Evolutionary conservation across 1,284 basidiomycete genomes (phyloP).

Genomic region (Microbotryomycetes sp.): DNA sequence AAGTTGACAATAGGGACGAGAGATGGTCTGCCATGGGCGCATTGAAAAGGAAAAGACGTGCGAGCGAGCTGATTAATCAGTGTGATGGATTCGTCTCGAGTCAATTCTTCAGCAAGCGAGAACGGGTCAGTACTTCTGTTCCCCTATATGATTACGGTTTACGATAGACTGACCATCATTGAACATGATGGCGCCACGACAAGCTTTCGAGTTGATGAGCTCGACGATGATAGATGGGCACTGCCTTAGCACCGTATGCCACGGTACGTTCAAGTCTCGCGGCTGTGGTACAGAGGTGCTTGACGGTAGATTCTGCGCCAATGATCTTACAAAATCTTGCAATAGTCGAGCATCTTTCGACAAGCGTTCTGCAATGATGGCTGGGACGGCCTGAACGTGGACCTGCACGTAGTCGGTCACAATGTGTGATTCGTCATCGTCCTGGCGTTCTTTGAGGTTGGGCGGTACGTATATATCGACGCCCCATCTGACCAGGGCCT

Average conservation of each 20-base stretch:
- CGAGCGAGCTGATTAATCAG: constrained; percentile 60
- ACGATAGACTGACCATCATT: constrained; percentile 51
- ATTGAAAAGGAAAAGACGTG: constrained; percentile 80
- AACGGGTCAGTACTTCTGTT: neutral
- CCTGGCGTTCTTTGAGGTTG: constrained; percentile 42
- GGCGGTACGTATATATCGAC: neutral
- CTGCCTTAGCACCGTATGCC: constrained; percentile 64
- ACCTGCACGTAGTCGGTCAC: constrained; percentile 41
- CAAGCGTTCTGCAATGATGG: constrained; percentile 35
- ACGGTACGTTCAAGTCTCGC: constrained; percentile 38
- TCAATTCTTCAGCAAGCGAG: constrained; percentile 44
- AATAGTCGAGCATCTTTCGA: constrained; percentile 33
- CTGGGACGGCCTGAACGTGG: constrained; percentile 39
- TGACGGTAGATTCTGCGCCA: constrained; percentile 6
- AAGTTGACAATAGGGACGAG: constrained; percentile 41
- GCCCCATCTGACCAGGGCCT: constrained; percentile 9
- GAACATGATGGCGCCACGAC: constrained; percentile 94
- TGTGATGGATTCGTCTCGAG: constrained; percentile 57
- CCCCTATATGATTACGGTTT: too few relatives aligned
- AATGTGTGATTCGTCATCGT: constrained; percentile 62
- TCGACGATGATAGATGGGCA: constrained; percentile 72
- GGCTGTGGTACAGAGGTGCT: neutral
- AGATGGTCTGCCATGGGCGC: constrained; percentile 68
- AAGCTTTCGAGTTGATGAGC: constrained; percentile 84
- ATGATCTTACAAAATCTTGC: constrained; percentile 33